Percentiles rank a stretch among this genome's conserved stretches.
phyloP scores from a whole-genome alignment of 495 filamentous ascomycete genomes.

The Tuber aestivum region DNA sequence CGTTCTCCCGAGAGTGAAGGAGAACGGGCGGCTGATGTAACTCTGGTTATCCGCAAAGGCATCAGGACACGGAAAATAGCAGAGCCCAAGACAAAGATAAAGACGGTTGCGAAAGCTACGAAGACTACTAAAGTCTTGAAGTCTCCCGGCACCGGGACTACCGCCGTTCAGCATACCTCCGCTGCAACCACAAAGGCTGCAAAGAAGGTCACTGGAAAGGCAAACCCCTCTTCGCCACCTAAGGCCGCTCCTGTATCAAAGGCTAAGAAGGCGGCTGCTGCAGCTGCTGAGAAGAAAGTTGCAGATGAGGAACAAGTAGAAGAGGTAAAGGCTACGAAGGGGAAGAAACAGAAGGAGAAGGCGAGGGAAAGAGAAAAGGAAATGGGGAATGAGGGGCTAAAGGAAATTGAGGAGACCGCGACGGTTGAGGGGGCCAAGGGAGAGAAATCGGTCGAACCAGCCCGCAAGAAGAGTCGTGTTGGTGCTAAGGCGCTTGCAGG shows the following conservation, averaged over 20 bases:
- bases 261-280: constrained; percentile 23
- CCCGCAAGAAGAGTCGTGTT: constrained; percentile 41
- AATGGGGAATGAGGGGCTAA: constrained; percentile 20
- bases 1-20: constrained; percentile 18
- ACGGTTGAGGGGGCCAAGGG: constrained; percentile 44
- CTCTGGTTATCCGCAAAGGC: constrained; percentile 30
- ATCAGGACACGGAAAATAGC: constrained; percentile 23
- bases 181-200: constrained; percentile 12
- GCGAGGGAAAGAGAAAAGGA: background rate
- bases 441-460: constrained; percentile 43
- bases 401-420: constrained; percentile 17
- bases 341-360: background rate
- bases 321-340: constrained; percentile 15
- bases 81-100: constrained; percentile 25
- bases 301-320: constrained; percentile 23
- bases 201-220: constrained; percentile 37
- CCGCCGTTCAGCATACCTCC: background rate
- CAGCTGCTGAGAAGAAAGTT: constrained; percentile 19
- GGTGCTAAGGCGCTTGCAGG: background rate
- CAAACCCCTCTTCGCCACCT: constrained; percentile 15
- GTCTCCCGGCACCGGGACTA: constrained; percentile 21
- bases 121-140: constrained; percentile 23
- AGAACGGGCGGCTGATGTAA: constrained; percentile 29
- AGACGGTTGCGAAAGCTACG: constrained; percentile 16
- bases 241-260: constrained; percentile 19